Evolutionary conservation across 768 basidiomycete species (phyloP).

Genomic region (Leucosporidium yakuticum): DNA sequence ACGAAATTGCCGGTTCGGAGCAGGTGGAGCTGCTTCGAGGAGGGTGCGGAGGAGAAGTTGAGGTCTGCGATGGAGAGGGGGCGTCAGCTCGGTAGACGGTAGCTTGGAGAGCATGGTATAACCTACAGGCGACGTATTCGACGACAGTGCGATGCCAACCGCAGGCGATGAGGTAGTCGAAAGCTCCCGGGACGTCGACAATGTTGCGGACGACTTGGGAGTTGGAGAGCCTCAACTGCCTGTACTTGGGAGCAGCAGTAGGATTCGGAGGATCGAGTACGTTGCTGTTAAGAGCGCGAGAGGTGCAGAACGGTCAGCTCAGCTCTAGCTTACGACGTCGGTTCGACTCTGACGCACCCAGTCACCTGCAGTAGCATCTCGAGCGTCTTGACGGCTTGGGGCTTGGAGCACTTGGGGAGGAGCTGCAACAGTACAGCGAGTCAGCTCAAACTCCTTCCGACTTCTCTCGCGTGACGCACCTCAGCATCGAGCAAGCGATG

Average conservation of each 20-base stretch:
- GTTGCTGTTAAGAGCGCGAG: not conserved
- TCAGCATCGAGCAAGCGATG: slow-evolving; percentile 2
- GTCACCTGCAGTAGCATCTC: slow-evolving; percentile 13
- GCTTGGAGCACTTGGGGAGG: slow-evolving; percentile 23
- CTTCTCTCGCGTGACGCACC: not conserved
- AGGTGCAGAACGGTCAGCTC: not conserved
- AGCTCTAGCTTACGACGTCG: too few species aligned
- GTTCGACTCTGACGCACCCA: not conserved
- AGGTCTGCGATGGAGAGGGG: slow-evolving; percentile 9
- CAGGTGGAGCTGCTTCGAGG: slow-evolving; percentile 13
- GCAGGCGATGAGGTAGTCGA: slow-evolving; percentile 19
- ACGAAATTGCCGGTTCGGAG: slow-evolving; percentile 14
- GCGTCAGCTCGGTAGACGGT: slow-evolving; percentile 2
- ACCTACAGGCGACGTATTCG: too few species aligned
- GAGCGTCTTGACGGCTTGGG: slow-evolving; percentile 28
- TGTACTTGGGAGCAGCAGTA: slow-evolving; percentile 15
- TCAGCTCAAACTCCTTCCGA: not conserved
- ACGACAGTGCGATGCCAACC: not conserved
- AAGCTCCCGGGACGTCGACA: slow-evolving; percentile 7
- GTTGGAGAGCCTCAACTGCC: slow-evolving; percentile 32
- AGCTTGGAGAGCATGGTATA: not conserved
- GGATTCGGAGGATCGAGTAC: slow-evolving; percentile 31
- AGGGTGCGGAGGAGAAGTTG: slow-evolving; percentile 9
- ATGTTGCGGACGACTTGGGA: slow-evolving; percentile 5
- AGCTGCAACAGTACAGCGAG: slow-evolving; percentile 7